Evolutionary conservation across 176 grass and related monocot species (phyloP), one percentile per base, ranked within the genome.

Genomic region (Ampelocalamus luodianensis): DNA sequence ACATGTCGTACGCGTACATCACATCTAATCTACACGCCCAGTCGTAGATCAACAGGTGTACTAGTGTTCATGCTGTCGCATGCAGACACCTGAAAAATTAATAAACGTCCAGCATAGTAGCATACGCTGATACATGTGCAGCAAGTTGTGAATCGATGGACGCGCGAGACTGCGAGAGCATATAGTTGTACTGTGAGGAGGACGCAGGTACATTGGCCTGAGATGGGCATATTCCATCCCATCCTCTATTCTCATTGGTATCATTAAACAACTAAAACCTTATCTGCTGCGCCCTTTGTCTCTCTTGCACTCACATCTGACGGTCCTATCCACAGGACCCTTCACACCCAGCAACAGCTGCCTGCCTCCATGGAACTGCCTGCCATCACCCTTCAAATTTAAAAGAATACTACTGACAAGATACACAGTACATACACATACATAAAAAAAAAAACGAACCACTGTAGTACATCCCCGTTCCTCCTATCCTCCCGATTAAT

Each of bases 161-260:
- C 6, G 6, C 0, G 32, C 32, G 32, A 34, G 32, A 34, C 32
- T 34, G 54, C 18, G 0, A 56, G 54, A 18, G 50, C 1, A 11
- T n/a, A 15, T 14, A 15, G 3, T 1, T 1, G 56, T 10, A 4
- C 8, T 1, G 55, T 23, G 56, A 34, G 12, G 24, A 73, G 24
- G 53, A 10, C 29, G 29, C 29, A 29, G 29, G 29, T n/a, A 73
- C 62, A 27, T 20, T 70, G 74, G 20, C 18, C 8, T 27, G 64
- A 71, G 53, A 55, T 10, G 65, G 54, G 66, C 67, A 72, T 80
- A 73, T 86, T 86, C 85, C 39, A 71, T 72, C 50, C 20, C 66
- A 54, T 86, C 84, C 65, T 71, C 64, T 62, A 46, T 62, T 61
- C 53, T 12, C 76, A 51, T 79, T 0, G 84, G 56, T 49, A 29